phyloP scores from a whole-genome alignment of 441 rosid species.

The Populus hybrid region DNA sequence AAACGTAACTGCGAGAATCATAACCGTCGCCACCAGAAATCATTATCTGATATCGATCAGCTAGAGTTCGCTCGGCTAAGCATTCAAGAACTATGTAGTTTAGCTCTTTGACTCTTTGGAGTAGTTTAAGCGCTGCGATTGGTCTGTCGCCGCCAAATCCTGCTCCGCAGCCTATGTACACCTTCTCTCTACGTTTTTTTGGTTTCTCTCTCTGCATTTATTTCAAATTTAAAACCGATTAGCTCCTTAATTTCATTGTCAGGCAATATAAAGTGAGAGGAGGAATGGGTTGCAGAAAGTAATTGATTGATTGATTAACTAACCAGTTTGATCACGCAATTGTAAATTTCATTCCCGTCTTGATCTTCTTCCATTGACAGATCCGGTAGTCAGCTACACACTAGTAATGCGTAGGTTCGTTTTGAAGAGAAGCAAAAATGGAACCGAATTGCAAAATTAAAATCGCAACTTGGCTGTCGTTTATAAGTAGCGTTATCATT shows the following conservation, averaged over 20 bases:
- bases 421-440: background rate
- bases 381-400: background rate
- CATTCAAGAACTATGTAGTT: constrained; percentile 93
- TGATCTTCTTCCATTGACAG: constrained; percentile 37
- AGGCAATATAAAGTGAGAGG: background rate
- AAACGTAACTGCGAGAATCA: constrained; percentile 60
- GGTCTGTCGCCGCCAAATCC: constrained; percentile 93
- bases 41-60: constrained; percentile 66
- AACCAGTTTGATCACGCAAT: constrained; percentile 50
- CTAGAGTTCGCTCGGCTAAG: constrained; percentile 91
- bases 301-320: background rate
- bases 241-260: background rate
- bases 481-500: background rate
- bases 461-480: background rate
- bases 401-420: background rate
- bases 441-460: background rate
- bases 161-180: constrained; percentile 86
- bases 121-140: constrained; percentile 71
- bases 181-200: constrained; percentile 51
- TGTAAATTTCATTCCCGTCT: constrained; percentile 21
- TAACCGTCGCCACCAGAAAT: constrained; percentile 63
- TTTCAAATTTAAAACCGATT: background rate
- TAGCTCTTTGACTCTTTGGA: constrained; percentile 55
- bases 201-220: constrained; percentile 59
- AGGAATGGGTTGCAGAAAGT: background rate